These are phyloP conservation scores for Arthrobotrys megalospora DNA, from an alignment of 2,329 filamentous ascomycete species.

Conservation along the genomic window DNA sequence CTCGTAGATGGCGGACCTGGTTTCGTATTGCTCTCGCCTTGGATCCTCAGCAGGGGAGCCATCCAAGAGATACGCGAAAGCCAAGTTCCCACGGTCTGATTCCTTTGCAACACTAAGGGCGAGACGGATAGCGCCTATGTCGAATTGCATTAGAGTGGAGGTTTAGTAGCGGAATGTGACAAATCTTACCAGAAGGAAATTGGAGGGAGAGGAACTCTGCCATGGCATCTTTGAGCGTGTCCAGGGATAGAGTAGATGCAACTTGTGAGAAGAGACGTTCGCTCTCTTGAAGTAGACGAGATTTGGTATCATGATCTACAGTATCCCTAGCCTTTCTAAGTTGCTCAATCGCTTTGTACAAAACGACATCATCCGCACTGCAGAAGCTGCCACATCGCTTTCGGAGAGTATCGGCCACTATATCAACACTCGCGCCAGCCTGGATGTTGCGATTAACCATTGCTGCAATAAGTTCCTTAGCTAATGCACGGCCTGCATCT, in stretches of 20 bases:
- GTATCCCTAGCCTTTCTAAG: conserved; percentile 89
- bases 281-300: conserved; percentile 88
- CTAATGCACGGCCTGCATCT: conserved; percentile 84
- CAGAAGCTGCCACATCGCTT: conserved; percentile 97
- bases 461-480: conserved; percentile 94
- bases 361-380: conserved; percentile 94
- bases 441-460: conserved; percentile 99
- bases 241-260: conserved; percentile 82
- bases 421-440: conserved; percentile 96
- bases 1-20: conserved; percentile 84
- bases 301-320: conserved; percentile 80
- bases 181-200: conserved; percentile 71
- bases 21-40: conserved; percentile 77
- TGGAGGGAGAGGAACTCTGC: conserved; percentile 83
- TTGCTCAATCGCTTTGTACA: conserved; percentile 98
- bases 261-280: conserved; percentile 90
- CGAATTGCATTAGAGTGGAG: conserved; percentile 67
- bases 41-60: conserved; percentile 80
- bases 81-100: conserved; percentile 87
- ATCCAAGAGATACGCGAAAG: conserved; percentile 88
- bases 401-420: conserved; percentile 92
- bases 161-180: neutral
- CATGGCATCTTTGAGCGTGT: conserved; percentile 84
- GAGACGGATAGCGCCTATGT: conserved; percentile 81
- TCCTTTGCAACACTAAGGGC: conserved; percentile 86